Conservation (phyloP, 805 yeast species). For the Debaryomyces maramus region DNA sequence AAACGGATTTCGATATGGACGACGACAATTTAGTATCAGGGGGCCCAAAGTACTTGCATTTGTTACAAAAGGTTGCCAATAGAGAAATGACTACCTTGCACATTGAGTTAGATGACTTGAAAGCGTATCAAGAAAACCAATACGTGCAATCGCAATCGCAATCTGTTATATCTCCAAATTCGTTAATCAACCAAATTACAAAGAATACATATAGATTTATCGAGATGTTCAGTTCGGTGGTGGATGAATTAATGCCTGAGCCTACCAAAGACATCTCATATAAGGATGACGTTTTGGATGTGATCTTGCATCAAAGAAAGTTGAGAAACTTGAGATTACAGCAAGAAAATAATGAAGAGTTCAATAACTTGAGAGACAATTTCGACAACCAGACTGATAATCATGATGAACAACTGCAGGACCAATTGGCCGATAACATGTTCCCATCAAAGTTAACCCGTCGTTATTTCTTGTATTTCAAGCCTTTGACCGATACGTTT, state of each 20-base stretch:
- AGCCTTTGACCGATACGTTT: constrained; percentile 56
- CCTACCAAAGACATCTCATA: constrained; percentile 80
- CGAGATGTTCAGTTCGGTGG: constrained; percentile 71
- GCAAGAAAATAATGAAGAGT: constrained; percentile 66
- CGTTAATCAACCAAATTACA: constrained; percentile 57
- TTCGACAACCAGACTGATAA: constrained; percentile 18
- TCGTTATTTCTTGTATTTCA: constrained; percentile 82
- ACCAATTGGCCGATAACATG: constrained; percentile 41
- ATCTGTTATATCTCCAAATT: constrained; percentile 9
- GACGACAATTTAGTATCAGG: constrained; percentile 21
- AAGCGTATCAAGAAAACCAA: constrained; percentile 58
- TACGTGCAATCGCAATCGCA: constrained; percentile 17
- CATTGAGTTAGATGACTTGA: constrained; percentile 83
- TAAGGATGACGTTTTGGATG: constrained; percentile 89
- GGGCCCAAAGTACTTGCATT: constrained; percentile 61
- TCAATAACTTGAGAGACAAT: constrained; percentile 42
- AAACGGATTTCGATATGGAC: constrained; percentile 23
- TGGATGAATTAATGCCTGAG: constrained; percentile 81
- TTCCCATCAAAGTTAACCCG: constrained; percentile 88
- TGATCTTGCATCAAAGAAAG: constrained; percentile 85
- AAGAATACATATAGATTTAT: constrained; percentile 77
- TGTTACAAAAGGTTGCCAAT: constrained; percentile 80
- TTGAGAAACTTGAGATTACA: constrained; percentile 75
- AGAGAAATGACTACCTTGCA: constrained; percentile 68
- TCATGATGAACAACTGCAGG: constrained; percentile 21